Evolutionary conservation across 306 rosid species (phyloP).

Genomic region (Inga oerstediana): DNA sequence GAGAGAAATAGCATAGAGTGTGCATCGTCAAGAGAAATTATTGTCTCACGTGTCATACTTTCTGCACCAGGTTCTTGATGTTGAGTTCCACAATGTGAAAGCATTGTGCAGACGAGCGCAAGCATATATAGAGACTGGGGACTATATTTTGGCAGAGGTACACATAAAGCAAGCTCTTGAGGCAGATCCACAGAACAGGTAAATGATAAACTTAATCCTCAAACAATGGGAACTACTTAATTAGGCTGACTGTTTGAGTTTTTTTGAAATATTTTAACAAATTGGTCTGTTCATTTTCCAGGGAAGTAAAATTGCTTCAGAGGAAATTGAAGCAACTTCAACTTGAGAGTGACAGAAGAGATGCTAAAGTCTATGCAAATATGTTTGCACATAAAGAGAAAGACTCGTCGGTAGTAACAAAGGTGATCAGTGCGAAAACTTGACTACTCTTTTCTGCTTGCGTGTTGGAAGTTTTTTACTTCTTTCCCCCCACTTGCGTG

Average conservation of each 20-base stretch:
- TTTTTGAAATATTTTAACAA: conserved; percentile 6
- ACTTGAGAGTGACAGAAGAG: conserved; percentile 61
- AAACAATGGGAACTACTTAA: not conserved
- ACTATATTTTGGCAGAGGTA: conserved; percentile 55
- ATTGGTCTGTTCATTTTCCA: conserved; percentile 37
- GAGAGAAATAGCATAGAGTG: conserved; percentile 5
- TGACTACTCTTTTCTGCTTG: conserved; percentile 9
- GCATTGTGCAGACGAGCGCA: conserved; percentile 76
- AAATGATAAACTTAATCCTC: conserved; percentile 28
- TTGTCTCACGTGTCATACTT: conserved; percentile 17
- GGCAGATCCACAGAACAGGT: conserved; percentile 70
- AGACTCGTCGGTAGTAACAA: conserved; percentile 30
- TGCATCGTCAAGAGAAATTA: not conserved
- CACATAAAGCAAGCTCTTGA: conserved; percentile 77
- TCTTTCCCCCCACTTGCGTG: not conserved
- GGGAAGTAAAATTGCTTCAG: conserved; percentile 62
- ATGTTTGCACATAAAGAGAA: conserved; percentile 49
- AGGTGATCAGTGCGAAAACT: conserved; percentile 44
- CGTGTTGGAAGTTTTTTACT: not conserved
- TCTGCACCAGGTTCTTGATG: conserved; percentile 60
- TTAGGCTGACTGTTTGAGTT: not conserved
- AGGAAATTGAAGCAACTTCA: conserved; percentile 65
- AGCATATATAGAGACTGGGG: conserved; percentile 56
- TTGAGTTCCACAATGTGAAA: conserved; percentile 60
- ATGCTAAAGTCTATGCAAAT: conserved; percentile 61